Evolutionary conservation across 306 rosid genomes (phyloP).

Genomic region (Prunus kanzakura): DNA sequence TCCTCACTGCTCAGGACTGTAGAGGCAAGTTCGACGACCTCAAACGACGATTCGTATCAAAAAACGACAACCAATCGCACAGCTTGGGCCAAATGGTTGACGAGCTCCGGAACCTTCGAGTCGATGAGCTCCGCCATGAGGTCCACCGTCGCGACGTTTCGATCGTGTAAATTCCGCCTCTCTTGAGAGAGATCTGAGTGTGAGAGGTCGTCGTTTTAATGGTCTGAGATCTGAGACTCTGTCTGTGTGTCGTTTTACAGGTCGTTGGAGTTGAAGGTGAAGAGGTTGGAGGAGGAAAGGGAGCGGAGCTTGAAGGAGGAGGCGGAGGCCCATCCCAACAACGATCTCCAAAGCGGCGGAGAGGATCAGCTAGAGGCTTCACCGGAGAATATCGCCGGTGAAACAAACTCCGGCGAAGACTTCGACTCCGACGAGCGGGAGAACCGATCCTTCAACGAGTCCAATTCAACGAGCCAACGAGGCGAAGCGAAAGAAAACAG

Average conservation of each 20-base stretch:
- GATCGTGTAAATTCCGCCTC: constrained; percentile 41
- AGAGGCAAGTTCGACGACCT: constrained; percentile 33
- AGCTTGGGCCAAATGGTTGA: constrained; percentile 24
- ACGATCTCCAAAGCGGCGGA: constrained; percentile 16
- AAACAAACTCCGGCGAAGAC: constrained; percentile 22
- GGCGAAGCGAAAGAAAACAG: constrained; percentile 27
- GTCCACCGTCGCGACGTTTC: constrained; percentile 45
- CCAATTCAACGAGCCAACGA: constrained; percentile 49
- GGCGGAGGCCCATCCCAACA: constrained; percentile 1
- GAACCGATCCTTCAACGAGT: constrained; percentile 52
- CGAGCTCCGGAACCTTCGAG: constrained; percentile 40
- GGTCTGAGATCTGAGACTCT: constrained; percentile 13
- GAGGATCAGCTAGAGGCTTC: background rate
- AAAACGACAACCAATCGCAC: constrained; percentile 14
- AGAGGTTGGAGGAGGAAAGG: constrained; percentile 50
- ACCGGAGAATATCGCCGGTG: constrained; percentile 18
- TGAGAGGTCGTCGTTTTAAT: constrained; percentile 9
- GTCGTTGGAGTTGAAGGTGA: constrained; percentile 58
- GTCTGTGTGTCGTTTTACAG: constrained; percentile 30
- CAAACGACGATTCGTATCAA: constrained; percentile 33
- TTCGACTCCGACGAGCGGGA: constrained; percentile 34
- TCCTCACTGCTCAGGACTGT: constrained; percentile 33
- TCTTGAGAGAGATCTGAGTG: constrained; percentile 32
- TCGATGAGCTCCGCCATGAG: constrained; percentile 54
- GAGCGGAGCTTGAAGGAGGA: constrained; percentile 24